Evolutionary conservation across 495 filamentous ascomycete genomes (phyloP).

Genomic region (Extremus antarcticus): DNA sequence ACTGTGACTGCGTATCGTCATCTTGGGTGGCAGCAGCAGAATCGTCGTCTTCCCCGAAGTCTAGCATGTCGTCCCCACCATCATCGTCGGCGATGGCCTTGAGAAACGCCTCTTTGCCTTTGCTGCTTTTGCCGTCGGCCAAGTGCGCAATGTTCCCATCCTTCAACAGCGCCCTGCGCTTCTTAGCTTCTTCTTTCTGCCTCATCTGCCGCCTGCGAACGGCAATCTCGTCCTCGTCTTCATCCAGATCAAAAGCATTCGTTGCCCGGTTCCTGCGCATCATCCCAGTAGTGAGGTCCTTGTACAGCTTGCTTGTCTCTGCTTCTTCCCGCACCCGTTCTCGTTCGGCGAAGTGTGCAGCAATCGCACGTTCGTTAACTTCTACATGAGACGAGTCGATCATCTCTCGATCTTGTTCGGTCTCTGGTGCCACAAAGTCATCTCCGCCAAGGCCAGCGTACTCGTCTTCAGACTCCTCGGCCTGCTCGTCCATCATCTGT

Average conservation of each 20-base stretch:
- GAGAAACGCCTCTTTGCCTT: conserved; percentile 83
- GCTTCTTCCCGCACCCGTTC: conserved; percentile 60
- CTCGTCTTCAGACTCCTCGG: conserved; percentile 96
- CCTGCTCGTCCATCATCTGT: conserved; percentile 82
- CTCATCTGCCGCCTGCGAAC: conserved; percentile 69
- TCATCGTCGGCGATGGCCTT: conserved; percentile 81
- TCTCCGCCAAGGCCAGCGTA: conserved; percentile 92
- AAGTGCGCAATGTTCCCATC: conserved; percentile 86
- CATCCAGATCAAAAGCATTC: conserved; percentile 67
- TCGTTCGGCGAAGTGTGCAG: conserved; percentile 69
- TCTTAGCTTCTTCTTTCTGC: conserved; percentile 77
- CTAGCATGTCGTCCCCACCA: conserved; percentile 62
- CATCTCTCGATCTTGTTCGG: conserved; percentile 67
- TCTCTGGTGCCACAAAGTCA: conserved; percentile 67
- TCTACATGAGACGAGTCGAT: conserved; percentile 71
- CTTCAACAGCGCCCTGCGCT: conserved; percentile 79
- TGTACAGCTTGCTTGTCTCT: conserved; percentile 77
- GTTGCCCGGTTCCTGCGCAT: conserved; percentile 67
- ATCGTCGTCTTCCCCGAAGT: conserved; percentile 23
- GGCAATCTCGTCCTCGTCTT: conserved; percentile 69
- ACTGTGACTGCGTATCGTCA: conserved; percentile 41
- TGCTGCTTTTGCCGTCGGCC: conserved; percentile 80
- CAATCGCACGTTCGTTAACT: conserved; percentile 66
- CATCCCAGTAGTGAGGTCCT: conserved; percentile 78
- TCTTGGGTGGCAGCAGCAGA: conserved; percentile 10